phyloP scores from a whole-genome alignment of 805 yeast species.

The Myxozyma mucilagina region DNA sequence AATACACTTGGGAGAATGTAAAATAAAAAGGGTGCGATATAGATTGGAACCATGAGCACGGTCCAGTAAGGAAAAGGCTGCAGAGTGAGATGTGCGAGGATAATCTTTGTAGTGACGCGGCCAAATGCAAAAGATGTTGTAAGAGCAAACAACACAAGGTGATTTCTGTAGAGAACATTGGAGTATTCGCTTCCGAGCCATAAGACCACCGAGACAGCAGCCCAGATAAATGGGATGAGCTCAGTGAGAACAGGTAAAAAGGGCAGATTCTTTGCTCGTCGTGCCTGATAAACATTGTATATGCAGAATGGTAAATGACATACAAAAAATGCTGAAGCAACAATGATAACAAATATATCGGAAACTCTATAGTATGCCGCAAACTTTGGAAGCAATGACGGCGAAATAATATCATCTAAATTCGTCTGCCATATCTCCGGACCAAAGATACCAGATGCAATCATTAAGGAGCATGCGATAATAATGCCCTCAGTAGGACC shows the following conservation, averaged over 20 bases:
- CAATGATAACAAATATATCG: constrained; percentile 37
- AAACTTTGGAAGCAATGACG: not conserved
- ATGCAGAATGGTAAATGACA: constrained; percentile 68
- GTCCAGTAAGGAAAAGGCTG: constrained; percentile 77
- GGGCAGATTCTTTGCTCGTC: constrained; percentile 41
- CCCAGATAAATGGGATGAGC: constrained; percentile 65
- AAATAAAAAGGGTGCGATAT: constrained; percentile 42
- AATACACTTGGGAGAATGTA: constrained; percentile 51
- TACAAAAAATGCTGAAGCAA: constrained; percentile 45
- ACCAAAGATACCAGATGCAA: constrained; percentile 68
- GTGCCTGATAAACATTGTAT: constrained; percentile 49
- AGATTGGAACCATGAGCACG: constrained; percentile 56
- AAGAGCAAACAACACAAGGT: constrained; percentile 71
- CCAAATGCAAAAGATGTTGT: constrained; percentile 86
- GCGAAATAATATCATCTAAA: constrained; percentile 42
- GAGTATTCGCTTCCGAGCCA: constrained; percentile 54
- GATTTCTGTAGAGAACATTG: constrained; percentile 43
- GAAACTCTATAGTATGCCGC: constrained; percentile 7
- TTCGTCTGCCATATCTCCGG: constrained; percentile 61
- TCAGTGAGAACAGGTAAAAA: constrained; percentile 51
- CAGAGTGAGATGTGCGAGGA: constrained; percentile 80
- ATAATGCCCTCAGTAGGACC: constrained; percentile 97
- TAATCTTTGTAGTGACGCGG: constrained; percentile 59
- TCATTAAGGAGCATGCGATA: constrained; percentile 58
- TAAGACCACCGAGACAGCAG: constrained; percentile 51